Percentiles rank a stretch among this genome's conserved stretches.
Conservation (phyloP, 331 rosid species). For the Prunus yedoensis region DNA sequence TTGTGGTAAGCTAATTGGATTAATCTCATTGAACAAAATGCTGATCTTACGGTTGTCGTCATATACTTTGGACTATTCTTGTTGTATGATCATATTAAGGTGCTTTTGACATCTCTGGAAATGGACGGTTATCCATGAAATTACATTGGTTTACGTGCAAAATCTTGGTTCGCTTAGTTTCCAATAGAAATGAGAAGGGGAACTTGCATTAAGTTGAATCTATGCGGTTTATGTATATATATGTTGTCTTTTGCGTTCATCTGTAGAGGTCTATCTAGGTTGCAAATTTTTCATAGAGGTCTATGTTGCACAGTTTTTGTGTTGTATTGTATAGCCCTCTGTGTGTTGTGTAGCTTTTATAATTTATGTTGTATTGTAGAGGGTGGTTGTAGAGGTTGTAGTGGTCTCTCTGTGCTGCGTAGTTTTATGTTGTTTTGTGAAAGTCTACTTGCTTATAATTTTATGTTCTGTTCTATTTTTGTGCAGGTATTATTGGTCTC, state of each 20-base stretch:
- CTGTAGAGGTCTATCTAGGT: not conserved
- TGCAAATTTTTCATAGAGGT: not conserved
- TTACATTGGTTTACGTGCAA: not conserved
- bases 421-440: not conserved
- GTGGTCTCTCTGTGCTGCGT: not conserved
- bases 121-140: not conserved
- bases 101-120: not conserved
- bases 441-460: not conserved
- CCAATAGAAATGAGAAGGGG: not conserved
- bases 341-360: not conserved
- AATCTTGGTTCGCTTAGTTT: not conserved
- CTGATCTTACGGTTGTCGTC: too few relatives aligned
- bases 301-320: not conserved
- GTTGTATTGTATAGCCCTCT: too few relatives aligned
- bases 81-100: not conserved
- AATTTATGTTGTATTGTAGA: not conserved
- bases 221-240: not conserved
- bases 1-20: slow-evolving; percentile 62
- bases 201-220: too few relatives aligned
- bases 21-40: not conserved
- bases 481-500: slow-evolving; percentile 80
- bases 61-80: not conserved
- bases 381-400: not conserved
- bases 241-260: not conserved
- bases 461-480: not conserved